Base-by-base conservation (phyloP, 768 basidiomycete genomes). In the Galerina sulciceps region DNA sequence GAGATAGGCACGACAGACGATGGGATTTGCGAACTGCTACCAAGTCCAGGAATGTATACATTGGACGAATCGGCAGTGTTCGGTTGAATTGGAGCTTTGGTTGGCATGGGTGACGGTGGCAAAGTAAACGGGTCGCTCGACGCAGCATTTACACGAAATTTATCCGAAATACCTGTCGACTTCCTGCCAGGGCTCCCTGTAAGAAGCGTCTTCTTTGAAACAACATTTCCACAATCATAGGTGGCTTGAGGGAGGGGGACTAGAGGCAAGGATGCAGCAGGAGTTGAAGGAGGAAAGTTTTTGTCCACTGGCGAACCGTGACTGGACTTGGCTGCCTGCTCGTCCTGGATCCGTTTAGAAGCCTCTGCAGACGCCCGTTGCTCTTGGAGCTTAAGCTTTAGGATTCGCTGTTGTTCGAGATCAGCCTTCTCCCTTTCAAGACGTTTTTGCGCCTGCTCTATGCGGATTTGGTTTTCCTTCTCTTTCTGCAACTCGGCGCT, bases 401-500 rank as follows among this genome's bases (percentile, higher is more conserved):
- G 5, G 8, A 31, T 31, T 31, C 26, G 26, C 26, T 31, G 26
- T 31, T 31, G 26, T 31, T 31, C 26, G 8, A 8, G 5, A 31
- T 31, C 26, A 31, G 26, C 26, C 26, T 31, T 4, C 26, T 31
- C 26, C 26, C 26, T 31, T 31, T 31, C 26, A 31, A 31, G 26
- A 8, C 26, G 26, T 31, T 31, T 31, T 31, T 4, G 5, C 26
- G 4, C 8, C 8, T 31, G 5, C 26, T 31, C 26, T 4, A 36
- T 37, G 48, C 6, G n/a, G 26, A 20, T 6, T 31, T 8, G 5
- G 15, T 20, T 18, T 2, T 36, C 20, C 35, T 14, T 31, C 6
- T 47, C 51, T 4, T 57, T 44, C 45, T 62, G 51, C 46, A 15
- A 17, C 9, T 36, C 15, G 6, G 55, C 51, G 18, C 47, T 26